A percentile compares a stretch with the other conserved stretches of the same genome.
Evolutionary conservation across 345 rosid genomes (phyloP).

Genomic region (Citropsis articulata): DNA sequence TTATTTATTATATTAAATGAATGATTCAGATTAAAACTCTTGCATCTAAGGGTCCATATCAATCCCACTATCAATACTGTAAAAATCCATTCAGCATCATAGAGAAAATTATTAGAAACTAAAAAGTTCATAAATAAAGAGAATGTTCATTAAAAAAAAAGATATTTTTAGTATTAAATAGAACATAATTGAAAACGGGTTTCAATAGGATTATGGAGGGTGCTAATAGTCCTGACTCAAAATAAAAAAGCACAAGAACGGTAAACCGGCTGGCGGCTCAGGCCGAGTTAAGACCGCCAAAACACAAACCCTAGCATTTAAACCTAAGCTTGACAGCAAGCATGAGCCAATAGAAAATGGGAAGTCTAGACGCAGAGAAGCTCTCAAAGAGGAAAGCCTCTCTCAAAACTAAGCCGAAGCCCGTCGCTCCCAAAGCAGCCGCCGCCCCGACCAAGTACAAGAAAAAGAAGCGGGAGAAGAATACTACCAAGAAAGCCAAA

Average conservation of each 20-base stretch:
- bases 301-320: not conserved
- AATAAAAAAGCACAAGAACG: too few species aligned
- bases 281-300: too few species aligned
- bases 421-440: slow-evolving; percentile 14
- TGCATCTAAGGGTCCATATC: too few species aligned
- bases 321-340: not conserved
- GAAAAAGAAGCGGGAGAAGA: slow-evolving; percentile 19
- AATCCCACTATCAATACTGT: too few species aligned
- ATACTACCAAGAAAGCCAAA: not conserved
- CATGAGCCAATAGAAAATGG: not conserved
- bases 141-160: too few species aligned
- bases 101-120: too few species aligned
- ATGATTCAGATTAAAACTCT: too few species aligned
- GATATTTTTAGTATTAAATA: too few species aligned
- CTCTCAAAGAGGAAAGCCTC: not conserved
- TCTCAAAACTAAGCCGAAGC: not conserved
- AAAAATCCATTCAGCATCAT: too few species aligned
- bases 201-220: accelerated
- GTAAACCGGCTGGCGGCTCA: too few species aligned
- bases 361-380: slow-evolving; percentile 9
- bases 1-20: too few species aligned
- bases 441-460: slow-evolving; percentile 6
- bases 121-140: accelerated
- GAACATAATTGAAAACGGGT: accelerated
- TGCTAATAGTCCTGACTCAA: too few species aligned